Conservation (phyloP, 1,284 basidiomycete species). For the Cutaneotrichosporon cutaneum region DNA sequence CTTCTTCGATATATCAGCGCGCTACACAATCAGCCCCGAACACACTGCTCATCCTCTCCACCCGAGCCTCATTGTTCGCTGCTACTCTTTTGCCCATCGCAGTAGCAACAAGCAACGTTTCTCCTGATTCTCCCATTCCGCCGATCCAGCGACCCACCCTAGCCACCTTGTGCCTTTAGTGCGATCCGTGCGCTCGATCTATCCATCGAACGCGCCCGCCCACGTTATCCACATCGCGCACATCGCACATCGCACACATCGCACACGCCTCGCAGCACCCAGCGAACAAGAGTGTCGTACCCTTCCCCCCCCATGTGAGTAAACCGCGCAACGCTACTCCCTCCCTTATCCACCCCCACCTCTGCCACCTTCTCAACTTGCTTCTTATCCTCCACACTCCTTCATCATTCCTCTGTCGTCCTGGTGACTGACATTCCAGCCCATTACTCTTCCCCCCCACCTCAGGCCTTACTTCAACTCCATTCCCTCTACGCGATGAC, state of each 20-base stretch:
- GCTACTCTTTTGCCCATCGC: neutral
- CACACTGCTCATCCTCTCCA: neutral
- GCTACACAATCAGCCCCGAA: neutral
- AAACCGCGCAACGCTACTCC: neutral
- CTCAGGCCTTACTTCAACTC: neutral
- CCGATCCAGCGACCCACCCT: neutral
- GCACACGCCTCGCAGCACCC: neutral
- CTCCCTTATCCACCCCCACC: neutral
- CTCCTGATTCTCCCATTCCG: neutral
- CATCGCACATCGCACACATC: neutral
- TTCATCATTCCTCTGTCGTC: neutral
- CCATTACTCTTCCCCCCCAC: neutral
- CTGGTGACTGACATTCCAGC: neutral
- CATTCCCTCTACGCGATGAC: constrained; percentile 6
- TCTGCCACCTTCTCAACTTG: neutral
- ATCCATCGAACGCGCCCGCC: neutral
- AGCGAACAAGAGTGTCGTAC: neutral
- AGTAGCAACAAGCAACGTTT: neutral
- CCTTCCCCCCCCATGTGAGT: neutral
- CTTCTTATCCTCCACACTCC: neutral
- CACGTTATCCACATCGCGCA: neutral
- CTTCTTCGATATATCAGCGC: neutral
- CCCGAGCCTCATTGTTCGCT: neutral
- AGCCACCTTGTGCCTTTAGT: neutral
- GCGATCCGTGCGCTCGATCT: neutral